Percentiles rank a stretch among this genome's conserved stretches.
phyloP scores from a whole-genome alignment of 257 asterid species.

The Nicotiana tomentosiformis region DNA sequence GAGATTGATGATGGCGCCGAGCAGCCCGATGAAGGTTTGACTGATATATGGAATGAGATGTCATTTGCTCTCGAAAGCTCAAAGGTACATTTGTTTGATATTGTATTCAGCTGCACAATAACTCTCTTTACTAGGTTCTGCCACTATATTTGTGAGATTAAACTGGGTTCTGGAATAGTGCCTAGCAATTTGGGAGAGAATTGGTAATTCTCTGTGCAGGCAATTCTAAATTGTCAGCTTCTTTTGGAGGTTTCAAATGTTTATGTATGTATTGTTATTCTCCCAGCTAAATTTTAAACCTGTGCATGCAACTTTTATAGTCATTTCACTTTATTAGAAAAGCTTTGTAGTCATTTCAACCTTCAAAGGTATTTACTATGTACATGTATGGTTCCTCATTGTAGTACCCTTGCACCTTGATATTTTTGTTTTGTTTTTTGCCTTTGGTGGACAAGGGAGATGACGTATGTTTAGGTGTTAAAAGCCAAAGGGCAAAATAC shows the following conservation, averaged over 20 bases:
- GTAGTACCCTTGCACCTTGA: not conserved
- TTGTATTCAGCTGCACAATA: not conserved
- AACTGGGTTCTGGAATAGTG: not conserved
- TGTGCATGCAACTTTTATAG: not conserved
- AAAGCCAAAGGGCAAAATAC: not conserved
- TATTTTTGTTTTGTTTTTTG: not conserved
- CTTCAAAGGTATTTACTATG: not conserved
- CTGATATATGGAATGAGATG: slow-evolving; percentile 86
- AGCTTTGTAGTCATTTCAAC: not conserved
- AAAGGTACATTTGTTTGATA: slow-evolving; percentile 52
- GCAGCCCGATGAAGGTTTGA: slow-evolving; percentile 57
- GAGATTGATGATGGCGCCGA: slow-evolving; percentile 39
- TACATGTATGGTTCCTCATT: not conserved
- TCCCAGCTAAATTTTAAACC: not conserved
- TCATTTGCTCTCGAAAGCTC: slow-evolving; percentile 66
- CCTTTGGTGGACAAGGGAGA: not conserved
- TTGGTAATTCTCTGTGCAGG: not conserved
- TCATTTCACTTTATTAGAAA: not conserved
- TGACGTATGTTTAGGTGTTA: not conserved
- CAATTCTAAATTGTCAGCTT: not conserved
- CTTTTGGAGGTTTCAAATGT: not conserved
- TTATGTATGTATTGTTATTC: not conserved
- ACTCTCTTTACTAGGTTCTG: not conserved
- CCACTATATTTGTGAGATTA: not conserved
- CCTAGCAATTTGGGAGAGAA: not conserved